phyloP scores from a whole-genome alignment of 176 grass and related monocot genomes.

The Paspalum vaginatum region DNA sequence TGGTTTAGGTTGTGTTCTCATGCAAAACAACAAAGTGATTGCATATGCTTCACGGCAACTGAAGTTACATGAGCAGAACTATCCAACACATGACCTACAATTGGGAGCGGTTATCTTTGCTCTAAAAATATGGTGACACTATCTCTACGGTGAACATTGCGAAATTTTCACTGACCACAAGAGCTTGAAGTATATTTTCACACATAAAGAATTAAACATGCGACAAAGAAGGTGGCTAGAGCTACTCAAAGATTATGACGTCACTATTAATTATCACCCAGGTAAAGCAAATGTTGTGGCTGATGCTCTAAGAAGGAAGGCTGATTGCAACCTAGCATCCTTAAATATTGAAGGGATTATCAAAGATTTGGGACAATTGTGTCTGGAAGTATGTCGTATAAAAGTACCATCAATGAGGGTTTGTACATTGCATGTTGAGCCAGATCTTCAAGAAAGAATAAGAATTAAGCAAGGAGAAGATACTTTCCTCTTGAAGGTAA shows the following conservation, averaged over 20 bases:
- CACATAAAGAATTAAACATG: neutral
- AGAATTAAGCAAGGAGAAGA: too few relatives aligned
- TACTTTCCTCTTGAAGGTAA: too few relatives aligned
- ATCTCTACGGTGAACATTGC: too few relatives aligned
- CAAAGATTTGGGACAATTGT: neutral
- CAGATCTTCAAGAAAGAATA: neutral
- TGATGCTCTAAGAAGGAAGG: neutral
- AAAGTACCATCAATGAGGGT: neutral
- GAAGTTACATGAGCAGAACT: too few relatives aligned
- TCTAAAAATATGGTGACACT: too few relatives aligned
- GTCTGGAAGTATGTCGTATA: neutral
- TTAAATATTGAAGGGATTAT: neutral
- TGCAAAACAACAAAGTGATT: too few relatives aligned
- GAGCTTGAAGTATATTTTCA: neutral
- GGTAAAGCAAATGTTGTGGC: neutral
- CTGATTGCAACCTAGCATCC: neutral
- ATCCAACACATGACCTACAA: too few relatives aligned
- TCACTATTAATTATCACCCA: neutral
- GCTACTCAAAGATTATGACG: neutral
- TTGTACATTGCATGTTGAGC: neutral
- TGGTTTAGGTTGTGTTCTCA: too few relatives aligned
- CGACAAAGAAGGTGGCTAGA: neutral
- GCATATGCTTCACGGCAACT: too few relatives aligned
- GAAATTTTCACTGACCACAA: neutral
- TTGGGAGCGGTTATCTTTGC: too few relatives aligned